Conservation (phyloP, 1,284 basidiomycete genomes). For the Phellinidium pouzarii region DNA sequence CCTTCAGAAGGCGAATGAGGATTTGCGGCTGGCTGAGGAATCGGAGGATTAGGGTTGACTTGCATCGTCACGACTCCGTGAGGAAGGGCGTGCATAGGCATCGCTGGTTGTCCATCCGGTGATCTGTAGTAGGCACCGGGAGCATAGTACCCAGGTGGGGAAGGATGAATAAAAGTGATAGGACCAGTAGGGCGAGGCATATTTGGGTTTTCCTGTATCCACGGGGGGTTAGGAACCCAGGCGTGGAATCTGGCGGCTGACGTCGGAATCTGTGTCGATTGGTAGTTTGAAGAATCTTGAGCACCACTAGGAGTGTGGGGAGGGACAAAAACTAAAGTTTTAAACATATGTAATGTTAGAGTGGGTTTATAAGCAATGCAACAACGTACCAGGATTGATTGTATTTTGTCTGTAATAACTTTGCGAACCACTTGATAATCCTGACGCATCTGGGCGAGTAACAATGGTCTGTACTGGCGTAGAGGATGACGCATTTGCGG, state of each 20-base stretch:
- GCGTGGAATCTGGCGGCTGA: slow-evolving; percentile 43
- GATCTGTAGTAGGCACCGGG: slow-evolving; percentile 15
- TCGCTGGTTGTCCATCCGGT: slow-evolving; percentile 9
- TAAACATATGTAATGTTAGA: slow-evolving; percentile 3
- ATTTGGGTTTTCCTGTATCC: slow-evolving; percentile 1
- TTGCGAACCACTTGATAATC: slow-evolving; percentile 34
- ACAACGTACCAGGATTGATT: slow-evolving; percentile 30
- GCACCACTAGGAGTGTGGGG: slow-evolving; percentile 29
- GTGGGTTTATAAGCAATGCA: slow-evolving; percentile 21
- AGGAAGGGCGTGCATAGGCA: slow-evolving; percentile 1
- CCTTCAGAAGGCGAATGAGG: not conserved
- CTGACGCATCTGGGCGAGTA: slow-evolving; percentile 28
- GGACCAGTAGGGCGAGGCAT: not conserved
- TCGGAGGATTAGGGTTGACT: slow-evolving; percentile 2
- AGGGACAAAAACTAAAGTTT: slow-evolving; percentile 18
- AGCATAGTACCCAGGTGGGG: slow-evolving; percentile 10
- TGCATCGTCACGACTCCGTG: slow-evolving; percentile 10
- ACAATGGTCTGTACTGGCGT: slow-evolving; percentile 32
- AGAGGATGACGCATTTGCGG: slow-evolving; percentile 21
- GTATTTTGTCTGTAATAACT: slow-evolving; percentile 63
- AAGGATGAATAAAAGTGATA: not conserved
- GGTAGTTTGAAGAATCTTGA: slow-evolving; percentile 28
- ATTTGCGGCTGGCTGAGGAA: not conserved
- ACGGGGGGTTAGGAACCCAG: slow-evolving; percentile 32
- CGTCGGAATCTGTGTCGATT: slow-evolving; percentile 40